A percentile compares a stretch with the other conserved stretches of the same genome.
These are phyloP conservation scores for Tetradesmus obliquus DNA, from an alignment of 139 green algal species.

Conservation along the genomic window DNA sequence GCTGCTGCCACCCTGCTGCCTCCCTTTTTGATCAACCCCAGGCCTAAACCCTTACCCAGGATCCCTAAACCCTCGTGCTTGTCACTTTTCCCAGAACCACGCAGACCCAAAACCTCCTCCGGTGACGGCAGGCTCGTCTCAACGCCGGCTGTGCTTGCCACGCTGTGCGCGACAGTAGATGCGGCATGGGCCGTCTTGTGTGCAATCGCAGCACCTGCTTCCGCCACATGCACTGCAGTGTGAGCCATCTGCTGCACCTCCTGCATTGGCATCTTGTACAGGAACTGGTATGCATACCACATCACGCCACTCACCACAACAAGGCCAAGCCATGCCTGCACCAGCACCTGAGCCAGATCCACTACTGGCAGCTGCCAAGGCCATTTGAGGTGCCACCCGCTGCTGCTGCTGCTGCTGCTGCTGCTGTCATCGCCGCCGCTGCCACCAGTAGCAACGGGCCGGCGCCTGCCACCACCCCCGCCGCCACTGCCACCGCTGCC, in stretches of 20 bases:
- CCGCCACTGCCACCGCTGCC: neutral
- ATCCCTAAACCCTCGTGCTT: conserved; percentile 5
- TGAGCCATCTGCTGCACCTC: conserved; percentile 21
- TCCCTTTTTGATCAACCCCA: neutral
- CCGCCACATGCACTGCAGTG: conserved; percentile 28
- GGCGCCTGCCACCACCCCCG: neutral
- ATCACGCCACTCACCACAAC: conserved; percentile 15
- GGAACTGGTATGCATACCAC: conserved; percentile 32
- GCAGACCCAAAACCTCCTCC: neutral
- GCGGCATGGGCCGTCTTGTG: conserved; percentile 9
- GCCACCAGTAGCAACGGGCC: neutral
- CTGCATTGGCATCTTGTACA: conserved; percentile 33
- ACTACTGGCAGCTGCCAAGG: neutral
- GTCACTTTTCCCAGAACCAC: neutral
- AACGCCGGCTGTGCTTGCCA: conserved; percentile 5
- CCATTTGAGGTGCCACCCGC: neutral
- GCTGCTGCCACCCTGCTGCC: neutral
- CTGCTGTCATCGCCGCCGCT: neutral
- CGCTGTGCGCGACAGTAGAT: conserved; percentile 6
- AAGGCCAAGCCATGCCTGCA: conserved; percentile 20
- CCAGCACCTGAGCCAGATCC: neutral
- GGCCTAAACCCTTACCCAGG: neutral
- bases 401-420: neutral
- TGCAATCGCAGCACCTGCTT: neutral
- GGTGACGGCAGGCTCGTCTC: conserved; percentile 15